Conservation (phyloP, 2,329 filamentous ascomycete species). For the Monascus ruber region DNA sequence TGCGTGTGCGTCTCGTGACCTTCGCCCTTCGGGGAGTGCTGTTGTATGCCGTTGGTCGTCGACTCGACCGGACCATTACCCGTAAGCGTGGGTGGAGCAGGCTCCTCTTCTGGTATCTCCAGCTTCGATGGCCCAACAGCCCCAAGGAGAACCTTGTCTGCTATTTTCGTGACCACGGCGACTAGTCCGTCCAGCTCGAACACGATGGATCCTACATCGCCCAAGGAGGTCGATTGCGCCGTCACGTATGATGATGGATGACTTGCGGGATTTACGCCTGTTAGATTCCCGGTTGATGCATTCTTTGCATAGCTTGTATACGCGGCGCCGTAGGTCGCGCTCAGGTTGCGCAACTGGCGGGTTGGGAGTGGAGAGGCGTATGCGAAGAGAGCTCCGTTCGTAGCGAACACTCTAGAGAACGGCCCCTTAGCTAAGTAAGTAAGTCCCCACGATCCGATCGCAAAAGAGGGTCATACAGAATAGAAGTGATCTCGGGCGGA, state of each 20-base stretch:
- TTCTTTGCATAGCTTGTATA: slow-evolving; percentile 33
- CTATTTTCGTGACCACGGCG: slow-evolving; percentile 31
- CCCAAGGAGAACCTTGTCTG: slow-evolving; percentile 32
- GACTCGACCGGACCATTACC: background rate
- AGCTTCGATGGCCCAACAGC: slow-evolving; percentile 28
- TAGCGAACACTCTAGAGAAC: slow-evolving; percentile 27
- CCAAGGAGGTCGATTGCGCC: slow-evolving; percentile 29
- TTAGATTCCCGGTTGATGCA: slow-evolving; percentile 29
- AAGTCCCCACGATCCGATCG: too few species aligned
- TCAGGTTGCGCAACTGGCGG: slow-evolving; percentile 30
- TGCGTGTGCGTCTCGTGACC: slow-evolving; percentile 4
- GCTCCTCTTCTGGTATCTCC: slow-evolving; percentile 3
- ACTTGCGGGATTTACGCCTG: slow-evolving; percentile 31
- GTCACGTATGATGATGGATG: slow-evolving; percentile 34
- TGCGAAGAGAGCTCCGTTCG: slow-evolving; percentile 34
- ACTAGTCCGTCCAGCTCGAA: slow-evolving; percentile 31
- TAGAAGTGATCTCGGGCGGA: slow-evolving; percentile 33
- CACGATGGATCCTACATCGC: slow-evolving; percentile 33
- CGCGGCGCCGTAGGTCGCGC: slow-evolving; percentile 32
- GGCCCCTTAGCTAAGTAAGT: background rate
- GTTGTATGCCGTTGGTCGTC: background rate
- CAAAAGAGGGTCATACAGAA: slow-evolving; percentile 17
- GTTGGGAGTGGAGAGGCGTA: slow-evolving; percentile 29
- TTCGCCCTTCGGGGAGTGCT: background rate
- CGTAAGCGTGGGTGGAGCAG: too few species aligned